A percentile compares a stretch with the other conserved stretches of the same genome.
phyloP scores from a whole-genome alignment of 148 eudicot species.

The Selenicereus undatus region DNA sequence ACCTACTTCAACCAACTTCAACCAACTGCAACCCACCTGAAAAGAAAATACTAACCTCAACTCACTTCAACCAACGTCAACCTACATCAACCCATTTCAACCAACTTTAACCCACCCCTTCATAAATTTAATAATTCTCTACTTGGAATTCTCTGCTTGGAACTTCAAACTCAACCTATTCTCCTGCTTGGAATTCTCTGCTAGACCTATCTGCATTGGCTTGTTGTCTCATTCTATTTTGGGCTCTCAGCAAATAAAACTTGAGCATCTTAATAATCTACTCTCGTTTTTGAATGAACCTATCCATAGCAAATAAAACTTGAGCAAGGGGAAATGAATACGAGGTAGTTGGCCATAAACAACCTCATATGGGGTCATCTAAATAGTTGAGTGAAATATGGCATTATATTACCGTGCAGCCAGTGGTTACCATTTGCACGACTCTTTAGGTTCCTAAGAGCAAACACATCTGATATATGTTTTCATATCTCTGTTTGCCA shows the following conservation, averaged over 20 bases:
- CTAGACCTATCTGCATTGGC: neutral
- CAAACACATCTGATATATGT: constrained; percentile 2
- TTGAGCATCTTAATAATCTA: neutral
- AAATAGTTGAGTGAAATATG: neutral
- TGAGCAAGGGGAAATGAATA: constrained; percentile 2
- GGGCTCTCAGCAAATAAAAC: constrained; percentile 4
- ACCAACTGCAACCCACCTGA: no score
- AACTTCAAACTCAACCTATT: no score
- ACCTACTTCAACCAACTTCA: no score
- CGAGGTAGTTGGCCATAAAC: constrained; percentile 8
- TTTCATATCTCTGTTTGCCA: constrained; percentile 4
- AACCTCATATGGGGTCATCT: neutral
- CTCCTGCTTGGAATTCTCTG: neutral
- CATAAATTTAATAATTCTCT: no score
- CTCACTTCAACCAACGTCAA: no score
- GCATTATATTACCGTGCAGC: constrained; percentile 9
- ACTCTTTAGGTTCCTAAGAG: neutral
- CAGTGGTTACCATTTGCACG: neutral
- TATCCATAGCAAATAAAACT: no score
- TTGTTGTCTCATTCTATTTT: neutral
- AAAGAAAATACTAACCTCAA: no score
- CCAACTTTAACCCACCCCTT: no score
- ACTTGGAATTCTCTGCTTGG: no score
- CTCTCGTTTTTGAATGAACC: neutral
- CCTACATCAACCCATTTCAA: no score